Evolutionary conservation across 1,284 basidiomycete genomes (phyloP).

Genomic region (Irpex sp.): DNA sequence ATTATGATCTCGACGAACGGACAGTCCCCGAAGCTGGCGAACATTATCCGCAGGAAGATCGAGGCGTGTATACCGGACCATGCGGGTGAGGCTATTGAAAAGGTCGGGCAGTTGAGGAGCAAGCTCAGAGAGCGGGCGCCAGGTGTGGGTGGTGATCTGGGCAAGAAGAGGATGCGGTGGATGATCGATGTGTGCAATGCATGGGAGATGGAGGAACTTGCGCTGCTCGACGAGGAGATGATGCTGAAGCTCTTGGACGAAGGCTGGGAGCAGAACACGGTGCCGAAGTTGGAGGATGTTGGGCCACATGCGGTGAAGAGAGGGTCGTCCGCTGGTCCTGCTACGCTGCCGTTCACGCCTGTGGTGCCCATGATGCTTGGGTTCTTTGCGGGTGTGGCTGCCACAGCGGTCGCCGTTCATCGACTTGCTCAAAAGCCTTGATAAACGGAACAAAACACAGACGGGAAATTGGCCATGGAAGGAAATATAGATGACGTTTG

Average conservation of each 20-base stretch:
- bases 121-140: conserved; percentile 72
- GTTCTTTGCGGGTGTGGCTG: conserved; percentile 32
- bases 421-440: conserved; percentile 12
- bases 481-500: not conserved
- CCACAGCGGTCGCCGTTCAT: conserved; percentile 20
- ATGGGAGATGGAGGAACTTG: conserved; percentile 81
- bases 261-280: conserved; percentile 62
- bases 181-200: conserved; percentile 88
- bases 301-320: conserved; percentile 12
- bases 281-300: conserved; percentile 48
- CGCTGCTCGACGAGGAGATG: conserved; percentile 56
- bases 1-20: conserved; percentile 97
- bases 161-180: conserved; percentile 88
- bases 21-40: conserved; percentile 89
- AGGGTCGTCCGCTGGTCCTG: conserved; percentile 4
- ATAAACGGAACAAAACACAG: not conserved
- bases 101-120: conserved; percentile 70
- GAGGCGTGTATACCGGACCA: conserved; percentile 67
- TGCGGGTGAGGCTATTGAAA: conserved; percentile 79
- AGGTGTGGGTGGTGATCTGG: conserved; percentile 71
- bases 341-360: conserved; percentile 8
- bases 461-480: not conserved
- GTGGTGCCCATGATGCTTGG: conserved; percentile 27
- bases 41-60: conserved; percentile 74
- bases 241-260: conserved; percentile 60